A percentile compares a stretch with the other conserved stretches of the same genome.
Conservation (phyloP, 2,329 filamentous ascomycete species). For the Calonectria hawksworthii region DNA sequence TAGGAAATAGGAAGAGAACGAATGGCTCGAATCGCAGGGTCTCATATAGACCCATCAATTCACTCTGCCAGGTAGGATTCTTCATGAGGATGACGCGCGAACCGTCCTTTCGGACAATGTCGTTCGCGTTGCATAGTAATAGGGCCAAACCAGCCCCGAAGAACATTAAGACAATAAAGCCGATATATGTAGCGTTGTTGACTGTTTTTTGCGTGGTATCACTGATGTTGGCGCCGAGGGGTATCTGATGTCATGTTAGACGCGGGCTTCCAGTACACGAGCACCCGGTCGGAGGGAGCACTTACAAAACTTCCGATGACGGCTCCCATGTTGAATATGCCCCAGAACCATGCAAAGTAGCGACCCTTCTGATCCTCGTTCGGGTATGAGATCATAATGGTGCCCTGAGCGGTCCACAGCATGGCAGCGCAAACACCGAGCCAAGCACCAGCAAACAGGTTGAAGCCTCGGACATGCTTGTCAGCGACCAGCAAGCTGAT, state of each 20-base stretch:
- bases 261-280: not conserved
- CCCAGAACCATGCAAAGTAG: constrained; percentile 94
- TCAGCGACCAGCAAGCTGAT: constrained; percentile 79
- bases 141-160: constrained; percentile 78
- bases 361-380: constrained; percentile 85
- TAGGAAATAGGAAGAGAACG: constrained; percentile 81
- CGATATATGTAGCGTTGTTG: constrained; percentile 87
- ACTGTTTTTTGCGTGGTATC: constrained; percentile 59
- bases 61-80: constrained; percentile 87
- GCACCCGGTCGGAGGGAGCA: not conserved
- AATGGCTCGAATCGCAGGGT: constrained; percentile 78
- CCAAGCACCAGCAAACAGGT: constrained; percentile 80
- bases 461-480: constrained; percentile 56
- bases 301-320: constrained; percentile 81
- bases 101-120: constrained; percentile 82
- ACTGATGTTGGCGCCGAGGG: constrained; percentile 48
- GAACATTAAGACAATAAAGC: constrained; percentile 87
- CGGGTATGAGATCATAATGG: constrained; percentile 93
- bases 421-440: constrained; percentile 84
- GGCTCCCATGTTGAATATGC: constrained; percentile 93
- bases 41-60: constrained; percentile 82
- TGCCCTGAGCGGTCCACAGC: constrained; percentile 86
- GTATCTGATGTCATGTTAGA: constrained; percentile 64
- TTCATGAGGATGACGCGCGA: constrained; percentile 89
- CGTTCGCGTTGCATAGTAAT: constrained; percentile 77